Base-by-base conservation (phyloP, 306 rosid genomes). In the Cucurbita pepo region DNA sequence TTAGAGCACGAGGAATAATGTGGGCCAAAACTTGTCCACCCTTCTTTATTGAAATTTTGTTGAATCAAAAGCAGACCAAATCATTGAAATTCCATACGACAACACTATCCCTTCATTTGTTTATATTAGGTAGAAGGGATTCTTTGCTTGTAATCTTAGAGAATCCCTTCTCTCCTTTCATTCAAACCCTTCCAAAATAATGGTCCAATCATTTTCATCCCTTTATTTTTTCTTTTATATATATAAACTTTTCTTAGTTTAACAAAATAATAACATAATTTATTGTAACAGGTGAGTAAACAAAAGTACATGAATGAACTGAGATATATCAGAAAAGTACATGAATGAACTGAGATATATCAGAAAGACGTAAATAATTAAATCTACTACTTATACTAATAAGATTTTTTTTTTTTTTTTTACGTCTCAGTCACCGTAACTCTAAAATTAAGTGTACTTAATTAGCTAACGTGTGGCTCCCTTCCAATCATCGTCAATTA, bases 21-120 rank as follows among this genome's bases (percentile, higher is more conserved):
- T 67, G 72, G 72, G 72, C 56, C 72, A 66, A 21, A 41, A 50
- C 13, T 13, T 50, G 54, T 87, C 80, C 73, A 18, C 25, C 74
- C 58, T 79, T 75, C 90, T 88, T 88, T 84, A 83, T 87, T 87
- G 96, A 91, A 88, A 77, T 81, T 75, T 37, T 91, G 97, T 69
- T 81, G 48, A 73, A 77, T 38, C 78, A 87, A 79, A 87, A 76
- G 86, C 78, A 82, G 83, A 88, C 97, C 82, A 79, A 87, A 85
- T 87, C 85, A 91, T 89, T 77, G 40, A 45, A 54, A 4, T 18
- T 44, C 21, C 78, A 66, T 50, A 86, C 8, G 10, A 18, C 38
- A 74, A 85, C 82, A 78, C 76, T 81, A 74, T 75, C 74, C 50
- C 61, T 82, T 72, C 77, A 72, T 10, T 37, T 55, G 15, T 72